Base-by-base conservation (phyloP, 352 stramenopile genomes). In the Pythium grandisporangium region DNA sequence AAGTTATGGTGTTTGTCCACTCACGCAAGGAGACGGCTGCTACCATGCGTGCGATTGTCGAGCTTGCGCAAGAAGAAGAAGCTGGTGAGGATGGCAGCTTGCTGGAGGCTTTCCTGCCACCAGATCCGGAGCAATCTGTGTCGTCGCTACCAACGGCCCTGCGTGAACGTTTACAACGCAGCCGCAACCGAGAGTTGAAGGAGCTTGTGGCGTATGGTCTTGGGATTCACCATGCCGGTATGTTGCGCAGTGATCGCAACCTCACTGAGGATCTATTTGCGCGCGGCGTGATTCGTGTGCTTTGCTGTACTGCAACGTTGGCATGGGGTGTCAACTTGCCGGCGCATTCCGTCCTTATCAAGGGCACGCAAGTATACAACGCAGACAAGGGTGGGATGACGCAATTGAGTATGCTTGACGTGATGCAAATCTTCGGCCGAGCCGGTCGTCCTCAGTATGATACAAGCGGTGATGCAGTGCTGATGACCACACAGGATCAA, bases 1-100 rank as follows among this genome's bases (percentile, higher is more conserved):
- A 94, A 46, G 77, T 98, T 3, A 99, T 99, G 97, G 93, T 99
- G 7, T 99, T 99, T 73, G 96, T 99, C 6, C 96, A 99, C 64
- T 98, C 89, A 13, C 87, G 97, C 25, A 99, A 99, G 55, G 96
- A 98, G 39, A 99, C 97, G 0, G 82, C 90, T 17, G 82, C 83
- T 25, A 99, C 97, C 12, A 96, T 97, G 46, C 81, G 76, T 27
- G 87, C 84, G 5, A 73, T 99, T 7, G 66, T 95, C 7, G 93
- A 98, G 42, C 66, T 91, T 13, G 86, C 94, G 11, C 69, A 68
- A 16, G 66, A 58, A 8, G 74, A 84, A 16, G 71, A 84, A 38
- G n/a, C n/a, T n/a, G n/a, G n/a, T n/a, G 71, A 79, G 40, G 73
- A 82, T 5, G 50, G 65, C 1, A 61, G 53, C 5, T 64, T 64